Conservation (phyloP, 129 eudicot species). For the Ambrosia artemisiifolia region DNA sequence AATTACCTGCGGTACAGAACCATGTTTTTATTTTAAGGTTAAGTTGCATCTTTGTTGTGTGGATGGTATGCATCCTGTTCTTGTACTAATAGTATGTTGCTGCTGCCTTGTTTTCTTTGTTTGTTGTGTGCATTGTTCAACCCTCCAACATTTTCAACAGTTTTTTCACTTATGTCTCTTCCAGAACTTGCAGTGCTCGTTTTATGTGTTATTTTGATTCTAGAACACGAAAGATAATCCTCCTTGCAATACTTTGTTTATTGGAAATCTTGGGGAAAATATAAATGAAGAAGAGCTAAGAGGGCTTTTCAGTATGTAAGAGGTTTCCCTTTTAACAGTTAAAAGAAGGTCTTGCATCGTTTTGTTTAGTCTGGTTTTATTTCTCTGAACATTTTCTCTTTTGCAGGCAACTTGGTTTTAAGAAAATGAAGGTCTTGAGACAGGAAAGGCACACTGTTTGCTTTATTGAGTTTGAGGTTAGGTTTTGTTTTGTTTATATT, state of each 20-base stretch:
- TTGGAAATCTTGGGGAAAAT: constrained; percentile 92
- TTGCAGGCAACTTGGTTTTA: constrained; percentile 91
- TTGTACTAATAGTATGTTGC: background rate
- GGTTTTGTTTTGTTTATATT: constrained; percentile 16
- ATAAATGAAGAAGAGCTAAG: constrained; percentile 91
- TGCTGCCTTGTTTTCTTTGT: background rate
- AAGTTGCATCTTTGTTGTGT: constrained; percentile 1
- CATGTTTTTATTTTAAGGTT: background rate
- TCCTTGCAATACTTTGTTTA: constrained; percentile 95
- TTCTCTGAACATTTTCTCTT: background rate
- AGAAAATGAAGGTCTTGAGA: constrained; percentile 89
- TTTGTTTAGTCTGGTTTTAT: constrained; percentile 6
- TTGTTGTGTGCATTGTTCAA: constrained; percentile 9
- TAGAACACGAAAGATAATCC: constrained; percentile 96
- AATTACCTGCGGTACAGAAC: background rate
- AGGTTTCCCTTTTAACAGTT: constrained; percentile 20
- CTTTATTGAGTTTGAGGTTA: constrained; percentile 95
- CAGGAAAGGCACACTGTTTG: constrained; percentile 99
- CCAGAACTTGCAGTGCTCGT: constrained; percentile 12
- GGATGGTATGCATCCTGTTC: constrained; percentile 2
- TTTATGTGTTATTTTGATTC: constrained; percentile 20
- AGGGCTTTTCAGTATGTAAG: constrained; percentile 88
- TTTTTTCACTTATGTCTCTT: background rate
- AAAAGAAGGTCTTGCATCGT: background rate
- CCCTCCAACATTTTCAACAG: background rate